phyloP scores from a whole-genome alignment of 1,139 yeast genomes.

The Geotrichum restrictum region DNA sequence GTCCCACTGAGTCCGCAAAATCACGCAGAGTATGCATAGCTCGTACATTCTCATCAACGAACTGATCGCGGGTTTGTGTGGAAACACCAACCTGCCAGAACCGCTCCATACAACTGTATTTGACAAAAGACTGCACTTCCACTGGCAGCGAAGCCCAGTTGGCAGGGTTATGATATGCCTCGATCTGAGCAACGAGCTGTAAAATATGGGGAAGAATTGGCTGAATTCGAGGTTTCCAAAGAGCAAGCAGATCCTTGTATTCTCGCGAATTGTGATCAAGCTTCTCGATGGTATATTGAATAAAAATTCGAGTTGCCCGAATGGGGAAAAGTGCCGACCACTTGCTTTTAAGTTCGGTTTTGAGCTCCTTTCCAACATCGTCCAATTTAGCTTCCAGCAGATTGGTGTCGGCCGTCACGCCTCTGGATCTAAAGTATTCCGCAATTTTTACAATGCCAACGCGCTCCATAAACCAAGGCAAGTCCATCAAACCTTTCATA shows the following conservation, averaged over 20 bases:
- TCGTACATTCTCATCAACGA: slow-evolving; percentile 87
- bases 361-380: slow-evolving; percentile 75
- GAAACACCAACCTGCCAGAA: slow-evolving; percentile 99
- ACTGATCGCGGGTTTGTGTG: slow-evolving; percentile 88
- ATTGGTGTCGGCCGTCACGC: slow-evolving; percentile 72
- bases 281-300: slow-evolving; percentile 92
- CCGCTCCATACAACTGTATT: slow-evolving; percentile 82
- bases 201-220: slow-evolving; percentile 89
- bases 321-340: slow-evolving; percentile 96
- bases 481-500: slow-evolving; percentile 78
- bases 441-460: slow-evolving; percentile 93
- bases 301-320: slow-evolving; percentile 88
- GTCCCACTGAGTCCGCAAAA: slow-evolving; percentile 98
- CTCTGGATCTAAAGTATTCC: slow-evolving; percentile 77
- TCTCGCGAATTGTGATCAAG: slow-evolving; percentile 74
- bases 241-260: slow-evolving; percentile 61
- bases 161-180: slow-evolving; percentile 88
- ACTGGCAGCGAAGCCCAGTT: slow-evolving; percentile 86
- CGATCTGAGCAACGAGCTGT: slow-evolving; percentile 82
- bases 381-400: slow-evolving; percentile 79
- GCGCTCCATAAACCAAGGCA: slow-evolving; percentile 98
- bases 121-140: slow-evolving; percentile 86
- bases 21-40: slow-evolving; percentile 92
- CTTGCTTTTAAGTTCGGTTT: slow-evolving; percentile 74
- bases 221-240: slow-evolving; percentile 92